A percentile compares a stretch with the other conserved stretches of the same genome.
phyloP scores from a whole-genome alignment of 805 yeast genomes.

The Cyberlindnera mycetangii region DNA sequence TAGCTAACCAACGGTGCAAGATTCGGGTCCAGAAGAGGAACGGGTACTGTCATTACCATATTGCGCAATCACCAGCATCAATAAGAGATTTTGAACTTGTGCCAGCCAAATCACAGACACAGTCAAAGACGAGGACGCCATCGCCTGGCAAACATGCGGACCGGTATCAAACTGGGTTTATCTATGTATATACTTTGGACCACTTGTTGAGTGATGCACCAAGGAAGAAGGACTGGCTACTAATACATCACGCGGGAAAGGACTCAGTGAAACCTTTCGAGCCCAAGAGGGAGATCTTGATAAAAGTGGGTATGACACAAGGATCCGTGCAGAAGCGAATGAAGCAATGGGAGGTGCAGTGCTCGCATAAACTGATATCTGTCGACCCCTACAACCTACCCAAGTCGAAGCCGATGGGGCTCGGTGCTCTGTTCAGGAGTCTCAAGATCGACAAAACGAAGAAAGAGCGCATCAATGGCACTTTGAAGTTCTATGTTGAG shows the following conservation, averaged over 20 bases:
- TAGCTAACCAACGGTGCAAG: slow-evolving; percentile 16
- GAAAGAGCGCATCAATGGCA: not conserved
- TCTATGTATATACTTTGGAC: slow-evolving; percentile 25
- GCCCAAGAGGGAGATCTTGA: slow-evolving; percentile 23
- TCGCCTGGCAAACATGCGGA: not conserved
- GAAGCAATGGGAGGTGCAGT: slow-evolving; percentile 27
- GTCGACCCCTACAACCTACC: slow-evolving; percentile 17
- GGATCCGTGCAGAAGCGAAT: slow-evolving; percentile 21
- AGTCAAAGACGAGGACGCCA: not conserved
- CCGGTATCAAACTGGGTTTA: slow-evolving; percentile 19
- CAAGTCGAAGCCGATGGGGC: not conserved
- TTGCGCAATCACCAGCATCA: slow-evolving; percentile 7
- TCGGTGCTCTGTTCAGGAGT: slow-evolving; percentile 6
- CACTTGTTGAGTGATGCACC: slow-evolving; percentile 21
- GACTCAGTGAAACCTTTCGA: slow-evolving; percentile 13
- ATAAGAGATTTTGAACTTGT: not conserved
- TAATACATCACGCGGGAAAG: slow-evolving; percentile 6
- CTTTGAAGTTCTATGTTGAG: slow-evolving; percentile 5
- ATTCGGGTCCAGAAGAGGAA: slow-evolving; percentile 2
- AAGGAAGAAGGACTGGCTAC: slow-evolving; percentile 23
- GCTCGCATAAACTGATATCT: slow-evolving; percentile 19
- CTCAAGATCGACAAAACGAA: slow-evolving; percentile 3
- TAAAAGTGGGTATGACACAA: slow-evolving; percentile 27
- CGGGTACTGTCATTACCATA: slow-evolving; percentile 21
- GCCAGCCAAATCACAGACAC: not conserved